Evolutionary conservation across 257 asterid species (phyloP).

Genomic region (Salvia splendens): DNA sequence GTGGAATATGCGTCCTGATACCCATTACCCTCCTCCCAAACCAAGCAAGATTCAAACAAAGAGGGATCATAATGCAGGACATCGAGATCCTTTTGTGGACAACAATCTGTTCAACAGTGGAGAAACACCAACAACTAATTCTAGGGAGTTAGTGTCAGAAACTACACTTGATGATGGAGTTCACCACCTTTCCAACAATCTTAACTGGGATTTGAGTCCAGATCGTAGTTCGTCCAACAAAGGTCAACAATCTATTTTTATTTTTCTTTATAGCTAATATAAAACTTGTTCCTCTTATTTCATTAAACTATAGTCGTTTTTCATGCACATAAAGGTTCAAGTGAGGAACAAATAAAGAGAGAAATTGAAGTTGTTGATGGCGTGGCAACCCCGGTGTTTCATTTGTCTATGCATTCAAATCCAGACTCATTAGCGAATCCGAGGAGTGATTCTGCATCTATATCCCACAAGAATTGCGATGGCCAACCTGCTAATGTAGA

Average conservation of each 20-base stretch:
- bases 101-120: slow-evolving; percentile 32
- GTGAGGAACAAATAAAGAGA: slow-evolving; percentile 77
- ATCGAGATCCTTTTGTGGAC: slow-evolving; percentile 45
- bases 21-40: slow-evolving; percentile 72
- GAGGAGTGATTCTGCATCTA: slow-evolving; percentile 44
- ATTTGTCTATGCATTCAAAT: slow-evolving; percentile 52
- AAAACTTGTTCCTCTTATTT: background rate
- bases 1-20: slow-evolving; percentile 65
- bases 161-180: slow-evolving; percentile 47
- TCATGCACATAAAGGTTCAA: slow-evolving; percentile 46
- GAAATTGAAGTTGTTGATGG: slow-evolving; percentile 92
- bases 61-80: slow-evolving; percentile 52
- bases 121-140: slow-evolving; percentile 39
- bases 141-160: slow-evolving; percentile 39
- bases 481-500: slow-evolving; percentile 45
- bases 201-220: slow-evolving; percentile 38
- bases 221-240: slow-evolving; percentile 52
- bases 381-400: slow-evolving; percentile 85
- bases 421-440: slow-evolving; percentile 47
- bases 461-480: slow-evolving; percentile 45
- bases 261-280: slow-evolving; percentile 1
- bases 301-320: slow-evolving; percentile 18
- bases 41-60: slow-evolving; percentile 67
- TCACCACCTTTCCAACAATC: slow-evolving; percentile 43
- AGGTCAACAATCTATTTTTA: slow-evolving; percentile 38